Percentiles rank a stretch among this genome's conserved stretches.
phyloP scores from a whole-genome alignment of 371 early-diverging fungal genomes.

The Nematocida ironsii region DNA sequence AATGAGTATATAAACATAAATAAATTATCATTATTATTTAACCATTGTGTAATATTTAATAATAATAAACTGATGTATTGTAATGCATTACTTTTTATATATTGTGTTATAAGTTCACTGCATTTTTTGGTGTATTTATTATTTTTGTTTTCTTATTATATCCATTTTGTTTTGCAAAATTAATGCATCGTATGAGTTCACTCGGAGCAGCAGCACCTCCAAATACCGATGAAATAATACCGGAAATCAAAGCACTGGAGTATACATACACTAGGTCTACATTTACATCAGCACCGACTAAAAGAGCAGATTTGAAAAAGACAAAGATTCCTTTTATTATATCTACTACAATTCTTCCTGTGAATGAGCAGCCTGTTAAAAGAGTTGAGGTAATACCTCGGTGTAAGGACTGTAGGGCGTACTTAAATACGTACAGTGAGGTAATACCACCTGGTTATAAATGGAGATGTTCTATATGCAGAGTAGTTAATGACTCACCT shows the following conservation, averaged over 20 bases:
- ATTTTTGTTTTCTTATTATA: slow-evolving; percentile 8
- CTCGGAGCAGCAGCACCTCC: slow-evolving; percentile 14
- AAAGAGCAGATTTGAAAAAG: slow-evolving; percentile 45
- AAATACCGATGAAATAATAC: slow-evolving; percentile 47
- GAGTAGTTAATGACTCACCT: slow-evolving; percentile 57
- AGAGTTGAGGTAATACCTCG: slow-evolving; percentile 52
- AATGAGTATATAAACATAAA: no score
- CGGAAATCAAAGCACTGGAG: slow-evolving; percentile 46
- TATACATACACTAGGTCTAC: slow-evolving; percentile 55
- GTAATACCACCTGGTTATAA: slow-evolving; percentile 69
- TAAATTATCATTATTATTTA: no score
- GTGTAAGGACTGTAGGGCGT: slow-evolving; percentile 68
- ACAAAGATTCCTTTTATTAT: slow-evolving; percentile 65
- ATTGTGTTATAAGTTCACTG: no score
- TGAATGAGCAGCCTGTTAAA: slow-evolving; percentile 36
- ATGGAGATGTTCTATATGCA: slow-evolving; percentile 70
- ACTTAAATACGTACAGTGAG: slow-evolving; percentile 69
- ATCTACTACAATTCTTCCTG: slow-evolving; percentile 51
- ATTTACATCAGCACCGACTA: slow-evolving; percentile 56
- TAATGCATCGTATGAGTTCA: slow-evolving; percentile 26
- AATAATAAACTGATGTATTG: no score
- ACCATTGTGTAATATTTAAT: no score
- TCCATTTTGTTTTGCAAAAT: slow-evolving; percentile 41
- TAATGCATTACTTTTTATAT: no score
- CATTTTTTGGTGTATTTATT: no score